Percentiles rank a stretch among this genome's conserved stretches.
Conservation (phyloP, 2,329 filamentous ascomycete genomes). For the Cordyceps pruinosa region DNA sequence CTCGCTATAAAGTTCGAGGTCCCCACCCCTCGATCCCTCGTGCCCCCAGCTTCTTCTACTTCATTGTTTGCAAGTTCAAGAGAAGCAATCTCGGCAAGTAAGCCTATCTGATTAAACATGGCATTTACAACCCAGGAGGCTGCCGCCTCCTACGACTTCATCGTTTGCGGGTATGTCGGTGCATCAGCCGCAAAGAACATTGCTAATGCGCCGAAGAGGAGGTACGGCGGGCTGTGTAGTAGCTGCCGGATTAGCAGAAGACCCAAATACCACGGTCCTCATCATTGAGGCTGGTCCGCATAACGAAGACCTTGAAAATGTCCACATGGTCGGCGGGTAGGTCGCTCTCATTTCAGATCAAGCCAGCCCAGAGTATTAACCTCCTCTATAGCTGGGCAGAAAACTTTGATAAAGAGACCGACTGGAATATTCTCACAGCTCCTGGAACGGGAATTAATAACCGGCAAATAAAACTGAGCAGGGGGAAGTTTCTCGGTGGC, state of each 20-base stretch:
- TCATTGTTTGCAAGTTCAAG: not conserved
- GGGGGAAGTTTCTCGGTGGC: conserved; percentile 43
- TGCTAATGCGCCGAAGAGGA: conserved; percentile 19
- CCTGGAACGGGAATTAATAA: conserved; percentile 31
- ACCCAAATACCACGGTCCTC: conserved; percentile 23
- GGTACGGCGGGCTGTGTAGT: conserved; percentile 33
- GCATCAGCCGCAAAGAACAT: not conserved
- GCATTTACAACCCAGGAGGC: not conserved
- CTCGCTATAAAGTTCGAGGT: not conserved
- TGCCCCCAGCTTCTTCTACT: not conserved
- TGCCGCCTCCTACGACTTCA: conserved; percentile 24
- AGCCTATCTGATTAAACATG: not conserved
- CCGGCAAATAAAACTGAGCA: conserved; percentile 39
- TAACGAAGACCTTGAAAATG: conserved; percentile 39
- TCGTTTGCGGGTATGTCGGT: conserved; percentile 27
- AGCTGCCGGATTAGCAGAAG: conserved; percentile 31
- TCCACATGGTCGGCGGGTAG: conserved; percentile 44
- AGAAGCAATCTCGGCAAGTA: not conserved
- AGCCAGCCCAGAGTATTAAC: not conserved
- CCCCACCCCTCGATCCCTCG: not conserved
- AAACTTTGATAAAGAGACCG: conserved; percentile 40
- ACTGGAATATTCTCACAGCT: conserved; percentile 44
- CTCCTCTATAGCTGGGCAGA: conserved; percentile 30
- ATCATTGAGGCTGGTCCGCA: conserved; percentile 33
- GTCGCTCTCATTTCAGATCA: conserved; percentile 9